phyloP scores from a whole-genome alignment of 208 protist genomes.

The Crithidia sp. region DNA sequence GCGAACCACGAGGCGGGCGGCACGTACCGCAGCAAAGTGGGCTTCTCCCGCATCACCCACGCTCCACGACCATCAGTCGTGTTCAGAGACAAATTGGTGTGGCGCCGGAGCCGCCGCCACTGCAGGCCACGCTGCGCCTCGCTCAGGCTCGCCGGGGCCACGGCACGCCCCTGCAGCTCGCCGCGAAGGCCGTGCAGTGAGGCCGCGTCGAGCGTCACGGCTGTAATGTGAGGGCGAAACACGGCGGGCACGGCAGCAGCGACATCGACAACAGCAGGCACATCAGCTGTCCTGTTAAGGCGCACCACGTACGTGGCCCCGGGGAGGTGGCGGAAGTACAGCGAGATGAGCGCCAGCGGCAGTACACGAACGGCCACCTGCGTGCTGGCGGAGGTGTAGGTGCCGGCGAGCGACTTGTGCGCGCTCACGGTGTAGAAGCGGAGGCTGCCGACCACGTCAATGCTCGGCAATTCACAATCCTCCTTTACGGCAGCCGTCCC shows the following conservation, averaged over 20 bases:
- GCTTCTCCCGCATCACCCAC: background rate
- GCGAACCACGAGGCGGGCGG: conserved; percentile 1
- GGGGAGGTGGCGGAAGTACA: background rate
- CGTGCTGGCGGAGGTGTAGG: background rate
- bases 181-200: background rate
- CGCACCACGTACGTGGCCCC: background rate
- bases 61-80: background rate
- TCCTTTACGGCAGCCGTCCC: background rate
- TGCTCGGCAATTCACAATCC: background rate
- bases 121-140: background rate
- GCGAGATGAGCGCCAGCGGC: background rate
- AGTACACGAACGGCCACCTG: background rate
- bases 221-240: background rate
- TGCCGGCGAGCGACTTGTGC: background rate
- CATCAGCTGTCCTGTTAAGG: background rate
- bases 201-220: background rate
- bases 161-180: background rate
- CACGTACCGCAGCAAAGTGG: background rate
- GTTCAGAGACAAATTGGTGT: background rate
- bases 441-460: background rate
- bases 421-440: background rate
- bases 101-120: background rate
- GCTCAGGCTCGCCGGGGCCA: background rate
- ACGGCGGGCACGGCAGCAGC: background rate
- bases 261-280: background rate